Conservation (phyloP, 2,329 filamentous ascomycete genomes). For the Calonectria pseudoturangicola region DNA sequence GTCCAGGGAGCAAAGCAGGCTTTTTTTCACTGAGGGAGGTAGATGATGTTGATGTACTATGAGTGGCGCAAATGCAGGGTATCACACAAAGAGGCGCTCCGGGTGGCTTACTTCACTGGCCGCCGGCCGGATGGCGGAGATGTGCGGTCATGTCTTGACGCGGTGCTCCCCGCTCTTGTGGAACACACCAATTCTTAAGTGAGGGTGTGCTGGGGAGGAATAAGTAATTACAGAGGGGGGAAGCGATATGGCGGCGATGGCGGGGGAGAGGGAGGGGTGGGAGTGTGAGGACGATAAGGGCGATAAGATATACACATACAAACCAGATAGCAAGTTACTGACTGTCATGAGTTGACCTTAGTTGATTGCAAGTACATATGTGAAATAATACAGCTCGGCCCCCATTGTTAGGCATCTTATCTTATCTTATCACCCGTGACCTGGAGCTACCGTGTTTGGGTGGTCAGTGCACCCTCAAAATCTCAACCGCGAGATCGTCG, state of each 20-base stretch:
- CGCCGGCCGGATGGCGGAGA: conserved; percentile 51
- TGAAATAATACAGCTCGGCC: no score
- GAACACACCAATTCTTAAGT: conserved; percentile 31
- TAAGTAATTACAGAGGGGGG: neutral
- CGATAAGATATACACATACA: conserved; percentile 43
- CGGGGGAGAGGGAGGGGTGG: no score
- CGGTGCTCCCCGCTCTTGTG: conserved; percentile 51
- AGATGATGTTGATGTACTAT: conserved; percentile 11
- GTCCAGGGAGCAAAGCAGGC: neutral
- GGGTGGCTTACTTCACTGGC: conserved; percentile 14
- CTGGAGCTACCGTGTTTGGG: conserved; percentile 40
- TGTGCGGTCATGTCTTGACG: conserved; percentile 44
- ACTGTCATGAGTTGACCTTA: neutral
- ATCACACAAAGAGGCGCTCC: conserved; percentile 11
- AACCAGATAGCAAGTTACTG: no score
- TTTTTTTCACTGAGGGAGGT: conserved; percentile 1
- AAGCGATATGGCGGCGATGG: conserved; percentile 5
- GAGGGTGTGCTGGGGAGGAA: conserved; percentile 28
- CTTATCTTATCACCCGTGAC: conserved; percentile 57
- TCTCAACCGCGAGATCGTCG: conserved; percentile 54
- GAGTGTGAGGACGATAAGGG: conserved; percentile 10
- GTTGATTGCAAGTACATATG: neutral
- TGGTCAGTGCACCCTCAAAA: conserved; percentile 59
- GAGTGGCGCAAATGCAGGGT: conserved; percentile 13
- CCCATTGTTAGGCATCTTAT: conserved; percentile 38